phyloP scores from a whole-genome alignment of 192 early-diverging fungal genomes.

The Backusella mclennaniae region DNA sequence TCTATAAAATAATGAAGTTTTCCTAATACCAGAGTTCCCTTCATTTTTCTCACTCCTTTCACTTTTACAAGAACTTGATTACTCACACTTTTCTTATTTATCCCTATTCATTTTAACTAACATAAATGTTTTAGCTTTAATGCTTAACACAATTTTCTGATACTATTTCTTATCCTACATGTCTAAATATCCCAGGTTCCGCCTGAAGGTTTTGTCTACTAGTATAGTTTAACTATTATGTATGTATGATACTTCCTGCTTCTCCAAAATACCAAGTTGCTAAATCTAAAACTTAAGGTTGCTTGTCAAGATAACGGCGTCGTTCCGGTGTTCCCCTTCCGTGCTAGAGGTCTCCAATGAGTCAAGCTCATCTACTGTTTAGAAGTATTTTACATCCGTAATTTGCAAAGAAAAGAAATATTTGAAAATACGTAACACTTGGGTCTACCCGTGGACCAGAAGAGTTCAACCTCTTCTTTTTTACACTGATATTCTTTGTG shows the following conservation, averaged over 20 bases:
- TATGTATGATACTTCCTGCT: background rate
- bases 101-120: background rate
- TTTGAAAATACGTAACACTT: background rate
- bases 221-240: background rate
- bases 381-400: background rate
- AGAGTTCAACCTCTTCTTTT: slow-evolving; percentile 10
- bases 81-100: background rate
- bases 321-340: background rate
- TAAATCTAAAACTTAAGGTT: background rate
- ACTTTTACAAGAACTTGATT: background rate
- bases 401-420: background rate
- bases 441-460: slow-evolving; percentile 1
- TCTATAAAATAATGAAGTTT: background rate
- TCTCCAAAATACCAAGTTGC: background rate
- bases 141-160: background rate
- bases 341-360: background rate
- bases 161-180: background rate
- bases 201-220: background rate
- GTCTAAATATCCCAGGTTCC: background rate
- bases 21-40: background rate
- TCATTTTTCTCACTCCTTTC: background rate
- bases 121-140: background rate
- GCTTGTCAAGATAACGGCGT: background rate
- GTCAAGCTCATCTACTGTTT: background rate
- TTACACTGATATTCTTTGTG: slow-evolving; percentile 6